Percentiles rank a stretch among this genome's conserved stretches.
Conservation (phyloP, 2,329 filamentous ascomycete genomes). For the Epichloe aotearoae region DNA sequence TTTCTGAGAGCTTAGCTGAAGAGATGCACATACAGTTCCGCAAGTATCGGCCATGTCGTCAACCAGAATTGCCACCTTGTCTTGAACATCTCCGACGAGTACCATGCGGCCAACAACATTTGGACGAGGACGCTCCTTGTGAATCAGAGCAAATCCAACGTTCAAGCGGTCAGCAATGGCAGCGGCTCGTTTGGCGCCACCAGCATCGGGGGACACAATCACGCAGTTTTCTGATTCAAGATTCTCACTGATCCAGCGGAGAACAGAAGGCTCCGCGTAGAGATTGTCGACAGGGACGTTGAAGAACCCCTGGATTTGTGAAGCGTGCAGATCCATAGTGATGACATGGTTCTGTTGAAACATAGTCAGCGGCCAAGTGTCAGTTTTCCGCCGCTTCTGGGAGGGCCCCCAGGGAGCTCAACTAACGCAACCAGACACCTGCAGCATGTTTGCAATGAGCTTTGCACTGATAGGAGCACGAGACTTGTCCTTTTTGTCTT, state of each 20-base stretch:
- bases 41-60: conserved; percentile 98
- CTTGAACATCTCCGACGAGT: conserved; percentile 84
- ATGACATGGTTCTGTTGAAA: conserved; percentile 45
- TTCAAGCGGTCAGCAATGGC: conserved; percentile 88
- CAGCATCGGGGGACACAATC: conserved; percentile 89
- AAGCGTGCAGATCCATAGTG: conserved; percentile 91
- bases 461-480: conserved; percentile 94
- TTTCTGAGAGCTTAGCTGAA: background rate
- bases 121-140: conserved; percentile 79
- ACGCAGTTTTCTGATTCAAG: conserved; percentile 70
- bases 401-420: background rate
- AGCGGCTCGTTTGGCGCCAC: conserved; percentile 86
- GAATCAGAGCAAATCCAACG: conserved; percentile 83
- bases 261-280: conserved; percentile 84
- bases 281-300: conserved; percentile 66
- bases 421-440: conserved; percentile 67
- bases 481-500: conserved; percentile 96
- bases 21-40: conserved; percentile 42
- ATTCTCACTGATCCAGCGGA: conserved; percentile 86
- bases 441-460: conserved; percentile 94
- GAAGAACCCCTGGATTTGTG: conserved; percentile 93
- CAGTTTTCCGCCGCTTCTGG: background rate
- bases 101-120: conserved; percentile 88
- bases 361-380: background rate
- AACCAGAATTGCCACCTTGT: conserved; percentile 88